Base-by-base conservation (phyloP, 2,329 filamentous ascomycete genomes). In the Metarhizium robertsii region DNA sequence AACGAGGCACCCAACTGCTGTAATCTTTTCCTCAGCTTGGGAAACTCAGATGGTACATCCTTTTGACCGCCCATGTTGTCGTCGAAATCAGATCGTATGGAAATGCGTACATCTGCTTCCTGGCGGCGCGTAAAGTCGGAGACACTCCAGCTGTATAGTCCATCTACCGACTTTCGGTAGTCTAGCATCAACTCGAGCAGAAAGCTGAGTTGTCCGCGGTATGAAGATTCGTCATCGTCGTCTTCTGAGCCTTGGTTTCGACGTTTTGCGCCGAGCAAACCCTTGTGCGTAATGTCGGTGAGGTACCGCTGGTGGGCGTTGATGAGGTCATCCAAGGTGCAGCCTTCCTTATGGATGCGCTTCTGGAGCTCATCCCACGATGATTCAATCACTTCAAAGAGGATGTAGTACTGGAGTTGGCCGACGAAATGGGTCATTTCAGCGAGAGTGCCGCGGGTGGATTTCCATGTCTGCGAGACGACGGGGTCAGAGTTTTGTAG, bases 361-460 rank as follows among this genome's bases (percentile, higher is more conserved):
- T 83, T 81, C 69, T 96, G 89, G 2, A 99, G 80, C 66, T 92
- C 87, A 59, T 89, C 88, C 95, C 94, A 99, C 51, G 90, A 94
- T 40, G 89, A 87, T 70, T 99, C 94, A 63, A 99, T 97, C 62
- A 99, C 94, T 71, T 99, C 94, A 66, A 97, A 99, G 10, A 99
- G 79, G 62, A 99, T 96, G 70, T 99, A 99, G 74, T 97, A 96
- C 71, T 99, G 94, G 14, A 99, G 79, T 71, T 99, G 94, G 60
- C 90, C 90, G 65, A 97, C 86, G 66, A 99, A 97, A 69, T 99
- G 95, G 16, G 97, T 90, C 94, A 99, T 99, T 71, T 99, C 95
- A 13, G 92, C 92, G 42, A 97, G 84, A 18, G 86, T 85, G 57
- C 92, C 94, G 56, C 92, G 81, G 4, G 92, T 95, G 14, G 81